Percentiles rank a stretch among this genome's conserved stretches.
Conservation (phyloP, 140 eudicot genomes). For the Oenanthe javanica region DNA sequence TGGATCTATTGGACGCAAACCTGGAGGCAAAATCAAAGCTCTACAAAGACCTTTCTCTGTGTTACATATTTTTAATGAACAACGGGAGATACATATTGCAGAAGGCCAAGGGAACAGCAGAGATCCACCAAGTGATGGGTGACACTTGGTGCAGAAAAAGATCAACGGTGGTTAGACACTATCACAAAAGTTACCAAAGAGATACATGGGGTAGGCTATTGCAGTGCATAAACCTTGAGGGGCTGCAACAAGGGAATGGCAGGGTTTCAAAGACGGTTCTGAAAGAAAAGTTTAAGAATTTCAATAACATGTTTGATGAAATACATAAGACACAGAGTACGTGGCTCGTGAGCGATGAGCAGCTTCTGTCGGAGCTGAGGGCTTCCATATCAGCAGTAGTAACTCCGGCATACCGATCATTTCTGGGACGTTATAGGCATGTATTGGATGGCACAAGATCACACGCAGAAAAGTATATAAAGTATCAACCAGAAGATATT, state of each 20-base stretch:
- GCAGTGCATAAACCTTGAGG: slow-evolving; percentile 58
- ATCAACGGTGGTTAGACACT: slow-evolving; percentile 69
- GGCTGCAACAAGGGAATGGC: slow-evolving; percentile 46
- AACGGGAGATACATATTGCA: slow-evolving; percentile 64
- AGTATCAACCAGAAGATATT: slow-evolving; percentile 86
- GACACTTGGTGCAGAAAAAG: slow-evolving; percentile 59
- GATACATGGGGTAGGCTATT: slow-evolving; percentile 69
- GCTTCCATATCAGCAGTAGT: slow-evolving; percentile 70
- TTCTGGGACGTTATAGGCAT: slow-evolving; percentile 62
- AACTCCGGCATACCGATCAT: slow-evolving; percentile 84
- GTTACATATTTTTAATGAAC: slow-evolving; percentile 75
- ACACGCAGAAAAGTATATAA: slow-evolving; percentile 51
- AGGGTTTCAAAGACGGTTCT: slow-evolving; percentile 42
- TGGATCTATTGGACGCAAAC: slow-evolving; percentile 51
- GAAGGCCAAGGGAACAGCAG: slow-evolving; percentile 48
- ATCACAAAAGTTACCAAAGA: slow-evolving; percentile 76
- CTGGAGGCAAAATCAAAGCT: slow-evolving; percentile 46
- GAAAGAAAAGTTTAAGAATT: slow-evolving; percentile 70
- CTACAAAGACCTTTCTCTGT: slow-evolving; percentile 54
- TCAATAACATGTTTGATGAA: slow-evolving; percentile 66
- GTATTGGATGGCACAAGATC: slow-evolving; percentile 43
- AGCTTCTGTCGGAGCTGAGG: slow-evolving; percentile 70
- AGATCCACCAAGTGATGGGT: slow-evolving; percentile 51
- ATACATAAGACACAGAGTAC: slow-evolving; percentile 68
- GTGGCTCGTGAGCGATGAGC: slow-evolving; percentile 88